Evolutionary conservation across 202 grass and related monocot species (phyloP).

Genomic region (Zoysia matrella): DNA sequence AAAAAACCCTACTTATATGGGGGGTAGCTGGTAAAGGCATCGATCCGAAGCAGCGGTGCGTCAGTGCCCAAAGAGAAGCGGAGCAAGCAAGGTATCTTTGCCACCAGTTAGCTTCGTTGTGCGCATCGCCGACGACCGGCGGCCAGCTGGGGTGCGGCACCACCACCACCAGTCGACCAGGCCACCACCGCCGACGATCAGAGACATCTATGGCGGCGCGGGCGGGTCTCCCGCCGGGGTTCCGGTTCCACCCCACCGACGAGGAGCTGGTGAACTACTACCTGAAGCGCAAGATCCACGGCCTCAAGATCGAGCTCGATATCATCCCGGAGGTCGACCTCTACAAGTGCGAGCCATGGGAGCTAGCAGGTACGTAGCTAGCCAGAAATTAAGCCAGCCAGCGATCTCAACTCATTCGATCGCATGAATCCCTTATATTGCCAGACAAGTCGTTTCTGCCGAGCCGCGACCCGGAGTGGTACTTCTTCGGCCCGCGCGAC

Average conservation of each 20-base stretch:
- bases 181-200: neutral
- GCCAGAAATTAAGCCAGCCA: no score
- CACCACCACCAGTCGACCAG: neutral
- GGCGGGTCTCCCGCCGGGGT: slow-evolving; percentile 94
- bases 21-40: slow-evolving; percentile 49
- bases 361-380: slow-evolving; percentile 65
- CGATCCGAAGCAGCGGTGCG: slow-evolving; percentile 19
- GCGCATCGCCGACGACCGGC: no score
- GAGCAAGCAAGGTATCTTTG: slow-evolving; percentile 63
- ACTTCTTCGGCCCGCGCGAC: slow-evolving; percentile 92
- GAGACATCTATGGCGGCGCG: slow-evolving; percentile 57
- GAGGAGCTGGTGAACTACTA: slow-evolving; percentile 99
- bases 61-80: slow-evolving; percentile 17
- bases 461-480: slow-evolving; percentile 97
- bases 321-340: slow-evolving; percentile 98
- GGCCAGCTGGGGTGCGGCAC: neutral
- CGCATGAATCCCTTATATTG: neutral
- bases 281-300: slow-evolving; percentile 98
- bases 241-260: slow-evolving; percentile 94
- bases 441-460: slow-evolving; percentile 96
- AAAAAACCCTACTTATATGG: slow-evolving; percentile 50
- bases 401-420: no score
- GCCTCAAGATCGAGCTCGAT: slow-evolving; percentile 90
- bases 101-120: no score
- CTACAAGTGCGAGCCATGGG: slow-evolving; percentile 98